Evolutionary conservation across 805 yeast genomes (phyloP).

Genomic region (Pichia manshurica): DNA sequence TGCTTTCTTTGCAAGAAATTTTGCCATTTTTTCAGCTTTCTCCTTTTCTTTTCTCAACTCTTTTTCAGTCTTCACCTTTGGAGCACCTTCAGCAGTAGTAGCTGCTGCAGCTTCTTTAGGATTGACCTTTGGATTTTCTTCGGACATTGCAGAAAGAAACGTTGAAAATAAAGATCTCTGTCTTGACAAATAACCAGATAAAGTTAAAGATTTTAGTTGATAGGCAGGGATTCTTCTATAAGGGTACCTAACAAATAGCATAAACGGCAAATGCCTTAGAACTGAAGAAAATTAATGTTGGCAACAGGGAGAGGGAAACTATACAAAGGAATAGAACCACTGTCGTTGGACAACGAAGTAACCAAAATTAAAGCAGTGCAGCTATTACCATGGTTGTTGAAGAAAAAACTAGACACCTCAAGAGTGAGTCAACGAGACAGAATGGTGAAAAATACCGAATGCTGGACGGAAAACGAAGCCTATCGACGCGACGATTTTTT

Average conservation of each 20-base stretch:
- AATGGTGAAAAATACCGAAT: too few relatives aligned
- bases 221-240: conserved; percentile 9
- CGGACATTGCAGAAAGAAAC: conserved; percentile 21
- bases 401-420: too few relatives aligned
- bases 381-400: too few relatives aligned
- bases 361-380: too few relatives aligned
- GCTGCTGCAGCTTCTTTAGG: conserved; percentile 17
- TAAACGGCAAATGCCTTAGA: conserved; percentile 14
- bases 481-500: too few relatives aligned
- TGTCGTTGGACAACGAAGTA: background rate
- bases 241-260: conserved; percentile 22
- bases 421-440: too few relatives aligned
- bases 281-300: too few relatives aligned
- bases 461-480: too few relatives aligned
- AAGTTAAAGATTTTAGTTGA: background rate
- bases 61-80: conserved; percentile 49
- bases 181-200: background rate
- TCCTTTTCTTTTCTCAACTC: conserved; percentile 65
- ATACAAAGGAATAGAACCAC: conserved; percentile 5
- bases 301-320: conserved; percentile 1
- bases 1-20: conserved; percentile 73
- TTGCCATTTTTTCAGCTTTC: conserved; percentile 51
- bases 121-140: conserved; percentile 18
- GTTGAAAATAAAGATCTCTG: conserved; percentile 10
- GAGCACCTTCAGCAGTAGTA: conserved; percentile 49